phyloP scores from a whole-genome alignment of 176 grass and related monocot genomes.

The barley (Hordeum vulgare) region MorexV3_pseudomolecules_assembly NC_058522.1:464210801-464211300 shows the following conservation, averaged over 20 bases:
- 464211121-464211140: slow-evolving; percentile 4
- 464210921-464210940: slow-evolving; percentile 40
- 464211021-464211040: neutral
- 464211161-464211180: neutral
- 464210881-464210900: slow-evolving; percentile 54
- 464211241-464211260: neutral
- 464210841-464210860: slow-evolving; percentile 57
- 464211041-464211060: neutral
- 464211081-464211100: neutral
- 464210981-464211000: slow-evolving; percentile 38
- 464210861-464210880: slow-evolving; percentile 5
- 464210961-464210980: slow-evolving; percentile 37
- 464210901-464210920: slow-evolving; percentile 28
- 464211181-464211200: neutral
- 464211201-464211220: neutral
- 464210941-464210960: slow-evolving; percentile 41
- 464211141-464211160: slow-evolving; percentile 3
- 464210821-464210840: slow-evolving; percentile 57
- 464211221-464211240: neutral
- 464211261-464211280: neutral
- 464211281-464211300: neutral
- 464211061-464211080: neutral
- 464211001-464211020: slow-evolving; percentile 22
- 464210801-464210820: neutral
- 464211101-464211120: neutral